Conservation (phyloP, 306 rosid genomes). For the Trifolium pratense region DNA sequence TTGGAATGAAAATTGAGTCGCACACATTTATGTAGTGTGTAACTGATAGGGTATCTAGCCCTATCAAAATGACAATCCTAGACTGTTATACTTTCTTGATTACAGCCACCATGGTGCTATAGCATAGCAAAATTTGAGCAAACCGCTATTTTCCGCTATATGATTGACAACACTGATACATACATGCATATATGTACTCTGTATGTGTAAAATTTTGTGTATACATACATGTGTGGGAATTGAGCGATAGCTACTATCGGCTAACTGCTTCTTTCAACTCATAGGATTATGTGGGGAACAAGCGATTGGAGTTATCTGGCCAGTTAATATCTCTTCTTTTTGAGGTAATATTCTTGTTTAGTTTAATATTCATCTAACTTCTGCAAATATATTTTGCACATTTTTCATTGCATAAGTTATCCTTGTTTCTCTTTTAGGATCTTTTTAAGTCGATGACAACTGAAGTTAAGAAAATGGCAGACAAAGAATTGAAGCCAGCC, state of each 20-base stretch:
- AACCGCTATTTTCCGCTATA: too few species aligned
- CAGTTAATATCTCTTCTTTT: constrained; percentile 84
- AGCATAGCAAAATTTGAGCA: too few species aligned
- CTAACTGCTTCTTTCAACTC: constrained; percentile 30
- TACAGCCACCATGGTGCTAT: too few species aligned
- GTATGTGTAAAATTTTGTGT: neutral
- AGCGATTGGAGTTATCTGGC: constrained; percentile 93
- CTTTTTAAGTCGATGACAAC: constrained; percentile 76
- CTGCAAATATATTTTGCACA: constrained; percentile 24
- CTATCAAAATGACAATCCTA: too few species aligned
- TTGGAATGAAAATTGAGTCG: neutral
- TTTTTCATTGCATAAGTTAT: constrained; percentile 21
- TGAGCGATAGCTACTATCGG: constrained; percentile 17
- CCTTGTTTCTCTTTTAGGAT: constrained; percentile 60
- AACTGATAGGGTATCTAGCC: too few species aligned
- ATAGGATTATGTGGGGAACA: constrained; percentile 96
- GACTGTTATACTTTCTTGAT: too few species aligned
- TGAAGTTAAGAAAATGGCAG: constrained; percentile 47
- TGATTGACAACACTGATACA: too few species aligned
- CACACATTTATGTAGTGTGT: too few species aligned
- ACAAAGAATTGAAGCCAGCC: constrained; percentile 56
- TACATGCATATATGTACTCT: too few species aligned
- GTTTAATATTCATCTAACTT: constrained; percentile 16
- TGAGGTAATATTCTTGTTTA: constrained; percentile 65
- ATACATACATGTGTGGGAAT: neutral